Evolutionary conservation across 805 yeast genomes (phyloP).

Genomic region (Yarrowia sp.): DNA sequence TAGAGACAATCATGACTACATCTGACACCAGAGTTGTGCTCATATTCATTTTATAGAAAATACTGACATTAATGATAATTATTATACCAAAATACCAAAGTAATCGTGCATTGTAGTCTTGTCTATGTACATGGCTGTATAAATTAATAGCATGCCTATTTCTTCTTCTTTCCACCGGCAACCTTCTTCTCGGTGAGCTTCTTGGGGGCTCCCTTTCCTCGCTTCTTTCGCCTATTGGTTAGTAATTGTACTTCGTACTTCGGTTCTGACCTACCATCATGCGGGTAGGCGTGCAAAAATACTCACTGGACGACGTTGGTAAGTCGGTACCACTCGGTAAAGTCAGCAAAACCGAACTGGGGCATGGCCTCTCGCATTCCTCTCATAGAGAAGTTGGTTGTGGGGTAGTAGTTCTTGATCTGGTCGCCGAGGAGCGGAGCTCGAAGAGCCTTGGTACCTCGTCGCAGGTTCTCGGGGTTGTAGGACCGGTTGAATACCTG

Average conservation of each 20-base stretch:
- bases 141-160: constrained; percentile 16
- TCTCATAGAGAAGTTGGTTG: constrained; percentile 12
- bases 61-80: background rate
- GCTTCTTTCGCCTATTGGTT: constrained; percentile 22
- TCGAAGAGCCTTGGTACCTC: constrained; percentile 40
- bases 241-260: background rate
- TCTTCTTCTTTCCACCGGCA: constrained; percentile 32
- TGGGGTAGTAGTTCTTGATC: constrained; percentile 38
- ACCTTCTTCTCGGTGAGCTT: constrained; percentile 37
- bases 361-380: constrained; percentile 21
- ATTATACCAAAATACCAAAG: background rate
- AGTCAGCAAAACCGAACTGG: constrained; percentile 12
- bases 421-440: constrained; percentile 38
- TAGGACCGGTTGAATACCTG: constrained; percentile 38
- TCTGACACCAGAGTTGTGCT: background rate
- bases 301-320: constrained; percentile 19
- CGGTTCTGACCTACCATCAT: no score
- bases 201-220: constrained; percentile 39
- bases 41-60: background rate
- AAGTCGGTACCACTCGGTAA: constrained; percentile 3
- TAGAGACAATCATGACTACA: background rate
- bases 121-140: constrained; percentile 19
- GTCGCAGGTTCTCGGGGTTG: constrained; percentile 38
- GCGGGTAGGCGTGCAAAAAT: background rate
- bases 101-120: background rate